phyloP scores from a whole-genome alignment of 805 yeast species.

The Allodekkera sacchari region DNA sequence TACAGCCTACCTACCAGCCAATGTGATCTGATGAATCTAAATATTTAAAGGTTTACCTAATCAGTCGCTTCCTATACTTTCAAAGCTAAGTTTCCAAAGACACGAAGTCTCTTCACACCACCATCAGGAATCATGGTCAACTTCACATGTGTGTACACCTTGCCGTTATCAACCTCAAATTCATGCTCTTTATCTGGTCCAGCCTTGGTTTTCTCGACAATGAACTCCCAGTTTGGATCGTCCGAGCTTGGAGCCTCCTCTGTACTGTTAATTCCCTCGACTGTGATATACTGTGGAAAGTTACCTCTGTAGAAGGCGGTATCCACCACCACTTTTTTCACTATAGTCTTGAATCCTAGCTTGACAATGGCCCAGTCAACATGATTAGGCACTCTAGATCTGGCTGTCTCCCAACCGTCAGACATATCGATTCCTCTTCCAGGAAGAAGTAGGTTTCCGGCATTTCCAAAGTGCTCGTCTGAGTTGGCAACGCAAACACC shows the following conservation, averaged over 20 bases:
- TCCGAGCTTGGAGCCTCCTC: conserved; percentile 32
- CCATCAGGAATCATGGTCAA: conserved; percentile 92
- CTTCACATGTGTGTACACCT: conserved; percentile 58
- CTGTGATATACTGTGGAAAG: conserved; percentile 72
- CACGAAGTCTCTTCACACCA: conserved; percentile 86
- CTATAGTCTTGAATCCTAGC: conserved; percentile 57
- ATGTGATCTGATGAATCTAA: too few species aligned
- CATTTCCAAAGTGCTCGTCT: conserved; percentile 93
- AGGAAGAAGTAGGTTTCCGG: conserved; percentile 80
- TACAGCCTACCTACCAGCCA: too few species aligned
- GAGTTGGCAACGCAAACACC: conserved; percentile 79
- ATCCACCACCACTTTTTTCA: conserved; percentile 63
- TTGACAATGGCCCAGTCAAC: conserved; percentile 86
- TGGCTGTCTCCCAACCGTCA: conserved; percentile 96
- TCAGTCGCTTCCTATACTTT: too few species aligned
- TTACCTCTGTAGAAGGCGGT: conserved; percentile 94
- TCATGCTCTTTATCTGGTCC: conserved; percentile 79
- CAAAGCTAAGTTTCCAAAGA: conserved; percentile 47
- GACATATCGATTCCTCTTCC: conserved; percentile 96
- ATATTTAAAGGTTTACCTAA: too few species aligned
- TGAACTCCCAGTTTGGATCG: conserved; percentile 45
- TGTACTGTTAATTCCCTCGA: conserved; percentile 47
- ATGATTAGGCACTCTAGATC: conserved; percentile 79
- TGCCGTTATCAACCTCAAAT: conserved; percentile 28
- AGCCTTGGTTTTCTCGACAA: conserved; percentile 66